Percentiles rank a stretch among this genome's conserved stretches.
Evolutionary conservation across 2,329 filamentous ascomycete genomes (phyloP).

Genomic region (Ascochyta viciae-villosae): DNA sequence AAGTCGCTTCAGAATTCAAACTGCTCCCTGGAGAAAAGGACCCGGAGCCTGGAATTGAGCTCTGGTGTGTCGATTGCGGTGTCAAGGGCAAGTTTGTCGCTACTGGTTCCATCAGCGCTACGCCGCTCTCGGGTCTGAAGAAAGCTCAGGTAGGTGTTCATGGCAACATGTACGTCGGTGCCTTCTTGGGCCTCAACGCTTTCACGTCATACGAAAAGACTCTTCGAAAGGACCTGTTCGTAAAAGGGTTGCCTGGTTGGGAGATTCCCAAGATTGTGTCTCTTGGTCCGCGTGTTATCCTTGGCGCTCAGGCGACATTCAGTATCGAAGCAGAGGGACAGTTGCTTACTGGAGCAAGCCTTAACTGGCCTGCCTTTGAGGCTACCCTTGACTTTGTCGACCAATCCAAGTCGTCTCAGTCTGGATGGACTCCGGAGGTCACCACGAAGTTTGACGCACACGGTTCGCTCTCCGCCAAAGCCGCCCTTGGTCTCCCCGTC

Average conservation of each 20-base stretch:
- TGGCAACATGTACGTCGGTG: constrained; percentile 17
- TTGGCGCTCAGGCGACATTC: constrained; percentile 10
- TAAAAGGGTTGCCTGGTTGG: constrained; percentile 11
- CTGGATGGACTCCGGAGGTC: constrained; percentile 13
- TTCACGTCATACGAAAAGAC: constrained; percentile 17
- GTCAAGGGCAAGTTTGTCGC: constrained; percentile 14
- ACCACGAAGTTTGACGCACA: constrained; percentile 12
- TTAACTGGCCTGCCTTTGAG: constrained; percentile 13
- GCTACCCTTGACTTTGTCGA: constrained; percentile 13
- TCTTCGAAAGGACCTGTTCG: constrained; percentile 9
- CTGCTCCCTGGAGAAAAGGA: constrained; percentile 13
- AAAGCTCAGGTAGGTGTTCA: constrained; percentile 13
- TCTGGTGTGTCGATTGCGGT: constrained; percentile 11
- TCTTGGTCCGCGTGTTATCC: constrained; percentile 7
- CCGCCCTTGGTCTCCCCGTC: constrained; percentile 12
- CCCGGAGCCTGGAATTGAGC: constrained; percentile 11
- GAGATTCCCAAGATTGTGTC: constrained; percentile 14
- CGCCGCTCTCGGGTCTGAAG: constrained; percentile 14
- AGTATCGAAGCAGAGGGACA: constrained; percentile 14
- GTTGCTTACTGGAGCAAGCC: constrained; percentile 10
- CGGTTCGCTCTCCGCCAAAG: constrained; percentile 10
- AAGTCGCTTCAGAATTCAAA: constrained; percentile 10
- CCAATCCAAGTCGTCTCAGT: constrained; percentile 9
- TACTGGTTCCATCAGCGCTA: constrained; percentile 13
- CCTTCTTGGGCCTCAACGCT: constrained; percentile 9